A percentile compares a stretch with the other conserved stretches of the same genome.
Conservation (phyloP, 169 alveolate genomes). For the Plasmodium gaboni region DNA sequence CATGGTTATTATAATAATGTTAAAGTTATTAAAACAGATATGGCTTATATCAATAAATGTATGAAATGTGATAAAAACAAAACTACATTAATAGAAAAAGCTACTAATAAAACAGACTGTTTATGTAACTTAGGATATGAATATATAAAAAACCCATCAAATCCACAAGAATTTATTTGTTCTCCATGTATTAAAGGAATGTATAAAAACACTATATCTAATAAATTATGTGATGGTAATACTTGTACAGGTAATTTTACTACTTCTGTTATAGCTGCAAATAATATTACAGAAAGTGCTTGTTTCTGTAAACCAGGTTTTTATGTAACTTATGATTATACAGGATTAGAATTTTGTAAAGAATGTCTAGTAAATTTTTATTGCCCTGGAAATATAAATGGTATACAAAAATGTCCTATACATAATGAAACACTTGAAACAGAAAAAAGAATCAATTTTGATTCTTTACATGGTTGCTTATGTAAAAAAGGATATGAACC, state of each 20-base stretch:
- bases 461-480: conserved; percentile 49
- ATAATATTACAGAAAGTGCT: conserved; percentile 35
- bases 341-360: background rate
- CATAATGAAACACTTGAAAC: conserved; percentile 14
- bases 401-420: conserved; percentile 44
- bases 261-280: conserved; percentile 73
- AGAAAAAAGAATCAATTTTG: conserved; percentile 5
- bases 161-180: conserved; percentile 39
- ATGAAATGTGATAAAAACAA: conserved; percentile 79
- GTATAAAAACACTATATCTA: conserved; percentile 78
- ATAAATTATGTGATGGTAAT: conserved; percentile 76
- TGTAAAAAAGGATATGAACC: conserved; percentile 76
- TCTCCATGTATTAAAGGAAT: conserved; percentile 72
- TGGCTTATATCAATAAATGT: conserved; percentile 41
- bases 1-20: conserved; percentile 86
- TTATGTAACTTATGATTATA: conserved; percentile 14
- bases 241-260: conserved; percentile 75
- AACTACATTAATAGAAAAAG: conserved; percentile 77
- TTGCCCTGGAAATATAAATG: conserved; percentile 21
- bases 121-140: conserved; percentile 81
- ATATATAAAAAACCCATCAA: conserved; percentile 29
- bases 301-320: conserved; percentile 79
- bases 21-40: conserved; percentile 61
- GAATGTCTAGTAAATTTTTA: conserved; percentile 19
- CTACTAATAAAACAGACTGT: conserved; percentile 69